Percentiles rank a stretch among this genome's conserved stretches.
Conservation (phyloP, 192 early-diverging fungal species). For the Rhizophagus clarus region DNA sequence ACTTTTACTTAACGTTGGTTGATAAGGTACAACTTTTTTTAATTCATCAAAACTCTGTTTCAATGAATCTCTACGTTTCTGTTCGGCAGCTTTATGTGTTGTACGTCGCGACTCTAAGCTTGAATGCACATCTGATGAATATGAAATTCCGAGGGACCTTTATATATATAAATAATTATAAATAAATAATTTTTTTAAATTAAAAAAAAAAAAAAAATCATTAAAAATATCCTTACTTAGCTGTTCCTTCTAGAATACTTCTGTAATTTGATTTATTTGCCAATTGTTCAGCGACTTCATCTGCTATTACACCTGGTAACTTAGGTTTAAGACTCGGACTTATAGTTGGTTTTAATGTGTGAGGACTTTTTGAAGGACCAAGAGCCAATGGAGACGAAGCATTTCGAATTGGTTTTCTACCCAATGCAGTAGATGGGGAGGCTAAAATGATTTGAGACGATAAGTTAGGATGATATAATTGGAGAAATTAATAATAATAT, state of each 20-base stretch:
- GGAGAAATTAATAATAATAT: not conserved
- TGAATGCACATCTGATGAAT: constrained; percentile 72
- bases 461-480: not conserved
- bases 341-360: constrained; percentile 37
- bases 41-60: constrained; percentile 89
- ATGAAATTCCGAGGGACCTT: constrained; percentile 71
- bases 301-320: constrained; percentile 37
- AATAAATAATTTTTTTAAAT: not conserved
- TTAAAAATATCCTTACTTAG: constrained; percentile 60
- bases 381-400: constrained; percentile 36
- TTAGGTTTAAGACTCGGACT: constrained; percentile 52
- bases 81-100: constrained; percentile 94
- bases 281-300: constrained; percentile 45
- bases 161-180: not conserved
- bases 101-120: constrained; percentile 83
- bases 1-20: not conserved
- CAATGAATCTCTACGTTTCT: constrained; percentile 91
- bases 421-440: constrained; percentile 30
- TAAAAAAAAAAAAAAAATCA: not conserved
- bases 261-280: constrained; percentile 76
- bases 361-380: constrained; percentile 37
- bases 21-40: constrained; percentile 59
- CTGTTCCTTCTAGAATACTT: constrained; percentile 83
- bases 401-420: constrained; percentile 23
- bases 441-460: not conserved